A percentile compares a stretch with the other conserved stretches of the same genome.
Conservation (phyloP, 768 basidiomycete species). For the Leccinum incarnatum region DNA sequence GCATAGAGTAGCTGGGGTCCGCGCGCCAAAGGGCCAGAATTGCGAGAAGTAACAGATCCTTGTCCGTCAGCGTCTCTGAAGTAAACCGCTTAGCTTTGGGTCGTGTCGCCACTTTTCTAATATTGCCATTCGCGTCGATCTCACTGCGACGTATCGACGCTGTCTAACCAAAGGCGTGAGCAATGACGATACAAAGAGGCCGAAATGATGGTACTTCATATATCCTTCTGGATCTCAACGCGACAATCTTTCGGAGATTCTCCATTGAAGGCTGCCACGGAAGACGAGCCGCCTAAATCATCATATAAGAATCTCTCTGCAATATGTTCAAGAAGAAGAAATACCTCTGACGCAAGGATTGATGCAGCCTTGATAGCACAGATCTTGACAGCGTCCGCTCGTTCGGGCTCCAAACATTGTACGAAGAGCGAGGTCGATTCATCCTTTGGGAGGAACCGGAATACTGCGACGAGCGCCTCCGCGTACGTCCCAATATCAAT, state of each 20-base stretch:
- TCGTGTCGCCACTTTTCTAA: slow-evolving; percentile 50
- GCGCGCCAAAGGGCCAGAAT: slow-evolving; percentile 70
- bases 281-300: slow-evolving; percentile 47
- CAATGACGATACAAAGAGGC: slow-evolving; percentile 1
- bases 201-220: slow-evolving; percentile 45
- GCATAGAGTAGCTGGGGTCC: slow-evolving; percentile 52
- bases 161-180: slow-evolving; percentile 36
- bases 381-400: slow-evolving; percentile 79
- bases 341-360: slow-evolving; percentile 65
- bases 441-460: slow-evolving; percentile 62
- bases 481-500: slow-evolving; percentile 75
- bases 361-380: slow-evolving; percentile 72
- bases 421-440: slow-evolving; percentile 61
- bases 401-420: slow-evolving; percentile 68
- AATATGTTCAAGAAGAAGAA: slow-evolving; percentile 8
- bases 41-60: slow-evolving; percentile 66
- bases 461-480: slow-evolving; percentile 70
- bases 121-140: slow-evolving; percentile 53
- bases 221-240: slow-evolving; percentile 50
- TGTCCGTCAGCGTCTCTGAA: slow-evolving; percentile 59
- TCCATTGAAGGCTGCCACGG: slow-evolving; percentile 55
- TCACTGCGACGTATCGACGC: slow-evolving; percentile 56
- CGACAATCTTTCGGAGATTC: slow-evolving; percentile 45
- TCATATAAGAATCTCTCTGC: slow-evolving; percentile 8
- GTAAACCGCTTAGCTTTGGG: slow-evolving; percentile 62